Conservation (phyloP, 129 eudicot species). For the Smallanthus sonchifolius region DNA sequence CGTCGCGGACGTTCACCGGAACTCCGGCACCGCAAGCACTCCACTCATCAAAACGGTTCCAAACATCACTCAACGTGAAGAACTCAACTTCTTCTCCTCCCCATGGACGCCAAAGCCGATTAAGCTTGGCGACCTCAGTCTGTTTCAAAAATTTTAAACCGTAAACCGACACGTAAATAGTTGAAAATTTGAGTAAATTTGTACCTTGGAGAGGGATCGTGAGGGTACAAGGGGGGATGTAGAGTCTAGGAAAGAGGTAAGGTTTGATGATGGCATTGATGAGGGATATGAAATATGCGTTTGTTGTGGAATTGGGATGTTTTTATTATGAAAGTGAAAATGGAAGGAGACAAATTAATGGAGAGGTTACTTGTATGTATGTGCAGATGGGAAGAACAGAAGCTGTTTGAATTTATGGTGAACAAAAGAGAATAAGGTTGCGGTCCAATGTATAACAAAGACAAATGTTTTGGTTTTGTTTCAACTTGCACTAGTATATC, state of each 20-base stretch:
- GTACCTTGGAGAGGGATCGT: conserved; percentile 72
- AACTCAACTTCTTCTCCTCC: conserved; percentile 71
- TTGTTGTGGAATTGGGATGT: neutral
- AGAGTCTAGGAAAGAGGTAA: conserved; percentile 57
- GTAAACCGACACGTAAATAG: no score
- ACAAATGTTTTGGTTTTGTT: conserved; percentile 15
- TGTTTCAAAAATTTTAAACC: conserved; percentile 17
- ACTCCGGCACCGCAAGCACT: conserved; percentile 98
- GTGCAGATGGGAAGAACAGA: conserved; percentile 20
- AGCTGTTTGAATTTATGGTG: conserved; percentile 19
- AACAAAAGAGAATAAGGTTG: conserved; percentile 6
- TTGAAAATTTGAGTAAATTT: no score
- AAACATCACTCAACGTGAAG: conserved; percentile 67
- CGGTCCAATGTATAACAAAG: conserved; percentile 28
- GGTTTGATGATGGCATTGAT: conserved; percentile 61
- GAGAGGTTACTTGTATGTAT: neutral
- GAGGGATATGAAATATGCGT: neutral
- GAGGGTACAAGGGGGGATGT: conserved; percentile 71
- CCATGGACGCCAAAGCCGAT: conserved; percentile 90
- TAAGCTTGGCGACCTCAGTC: conserved; percentile 65
- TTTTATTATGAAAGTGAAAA: neutral
- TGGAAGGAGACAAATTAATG: conserved; percentile 7
- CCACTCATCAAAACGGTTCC: conserved; percentile 93
- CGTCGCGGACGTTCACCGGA: conserved; percentile 49
- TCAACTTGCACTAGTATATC: no score